Evolutionary conservation across 345 rosid genomes (phyloP), one percentile per base, ranked within the genome.

Genomic region (Camelina sativa): DNA sequence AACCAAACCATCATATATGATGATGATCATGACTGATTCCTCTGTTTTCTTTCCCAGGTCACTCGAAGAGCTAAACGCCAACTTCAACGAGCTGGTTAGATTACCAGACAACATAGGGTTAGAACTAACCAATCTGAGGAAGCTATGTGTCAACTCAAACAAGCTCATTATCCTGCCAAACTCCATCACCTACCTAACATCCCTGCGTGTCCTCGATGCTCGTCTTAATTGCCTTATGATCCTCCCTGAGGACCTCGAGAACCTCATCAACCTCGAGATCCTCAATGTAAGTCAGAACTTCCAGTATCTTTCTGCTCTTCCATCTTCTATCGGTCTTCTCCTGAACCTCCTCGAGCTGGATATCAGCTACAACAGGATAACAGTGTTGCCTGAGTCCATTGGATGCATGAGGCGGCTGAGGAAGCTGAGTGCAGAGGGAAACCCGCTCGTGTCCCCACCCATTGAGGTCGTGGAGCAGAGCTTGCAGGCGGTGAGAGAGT

Each of bases 231-330:
- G 88, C 79, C 89, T 92, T 7, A 75, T 82, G 32, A 28, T 84
- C 7, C 87, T 92, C 16, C 96, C 97, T 0, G 87, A 85, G 7
- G 92, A 86, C 76, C 40, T 92, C 0, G 96, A 90, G 77, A 92
- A 86, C 65, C 80, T 90, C 8, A 79, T 85, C 77, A 85, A 85
- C 69, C 81, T 92, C 1, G 76, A 90, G 76, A 72, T 83, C 38
- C 90, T 92, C 6, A 92, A 92, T 22, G 81, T 92, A 4, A 90
- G 98, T 76, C 96, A 90, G 56, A 92, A 92, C 75, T 92, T 92
- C 72, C 98, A 88, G 11, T 79, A 83, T 84, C 88, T 92, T 0
- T 79, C 81, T 15, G 46, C 52, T 11, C 76, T 92, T 1, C 97
- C 96, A 0, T 84, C 83, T 71, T 87, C 96, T 25, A 54, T 92